Evolutionary conservation across 306 rosid genomes (phyloP), one percentile per base, ranked within the genome.

Genomic region (Rubus idaeus): DNA sequence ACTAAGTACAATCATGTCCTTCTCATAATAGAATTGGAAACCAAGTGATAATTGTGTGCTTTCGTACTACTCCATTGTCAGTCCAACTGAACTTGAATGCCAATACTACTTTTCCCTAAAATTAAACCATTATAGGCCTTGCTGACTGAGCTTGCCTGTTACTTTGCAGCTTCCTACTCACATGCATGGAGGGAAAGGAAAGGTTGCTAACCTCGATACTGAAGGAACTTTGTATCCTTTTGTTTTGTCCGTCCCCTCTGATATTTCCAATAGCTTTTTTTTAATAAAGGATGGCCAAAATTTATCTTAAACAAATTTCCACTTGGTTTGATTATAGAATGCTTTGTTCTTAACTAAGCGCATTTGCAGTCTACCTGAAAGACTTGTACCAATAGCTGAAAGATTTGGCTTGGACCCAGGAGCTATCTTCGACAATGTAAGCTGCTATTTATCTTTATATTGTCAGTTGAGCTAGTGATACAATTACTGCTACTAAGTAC

Each of bases 321-420:
- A 30, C 35, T 1, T 30, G 35, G 35, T 30, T 30, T 30, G 35
- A 30, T 30, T 30, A 30, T 30, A 30, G 23, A 40, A 8, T 75
- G 83, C 75, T 65, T 83, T 81, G 53, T 56, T 78, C 85, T 83
- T 55, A 83, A 82, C 78, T 3, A 40, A 45, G 53, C 66, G 77
- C 70, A 52, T 67, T 44, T 71, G 81, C 77, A 93, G 97, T 84
- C 98, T 94, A 78, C 97, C 98, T 13, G 98, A 93, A 64, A 78
- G 98, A 77, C 91, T 93, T 74, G 91, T 91, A 62, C 88, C 92
- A 6, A 93, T 93, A 78, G 98, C 98, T 65, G 98, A 93, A 87
- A 88, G 98, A 82, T 93, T 91, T 86, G 98, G 98, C 68, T 83
- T 93, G 97, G 98, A 93, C 81, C 97, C 97, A 17, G 96, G 86